Conservation (phyloP, 1,284 basidiomycete species). For the Retiboletus flavoniger region DNA sequence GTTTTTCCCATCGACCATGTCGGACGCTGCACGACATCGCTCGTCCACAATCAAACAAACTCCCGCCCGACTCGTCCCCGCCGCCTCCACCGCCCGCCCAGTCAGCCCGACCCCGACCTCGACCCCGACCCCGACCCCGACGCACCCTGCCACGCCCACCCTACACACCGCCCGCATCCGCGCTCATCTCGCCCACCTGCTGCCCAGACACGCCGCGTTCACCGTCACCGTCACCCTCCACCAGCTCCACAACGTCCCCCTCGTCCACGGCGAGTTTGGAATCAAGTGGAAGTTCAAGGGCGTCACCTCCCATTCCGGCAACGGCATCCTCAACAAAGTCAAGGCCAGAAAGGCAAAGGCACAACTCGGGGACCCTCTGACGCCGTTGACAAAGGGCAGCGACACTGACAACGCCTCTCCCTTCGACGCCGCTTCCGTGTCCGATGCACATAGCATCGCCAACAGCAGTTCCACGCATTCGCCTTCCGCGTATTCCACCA, state of each 20-base stretch:
- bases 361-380: slow-evolving; percentile 24
- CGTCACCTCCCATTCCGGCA: slow-evolving; percentile 45
- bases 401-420: slow-evolving; percentile 33
- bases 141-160: background rate
- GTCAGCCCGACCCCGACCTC: slow-evolving; percentile 1
- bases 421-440: slow-evolving; percentile 28
- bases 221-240: slow-evolving; percentile 65
- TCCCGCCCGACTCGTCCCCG: slow-evolving; percentile 11
- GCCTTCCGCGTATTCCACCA: slow-evolving; percentile 9
- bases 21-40: slow-evolving; percentile 22
- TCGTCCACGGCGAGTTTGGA: slow-evolving; percentile 72
- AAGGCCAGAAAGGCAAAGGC: slow-evolving; percentile 39
- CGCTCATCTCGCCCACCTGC: slow-evolving; percentile 32
- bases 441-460: slow-evolving; percentile 29
- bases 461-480: slow-evolving; percentile 31
- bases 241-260: slow-evolving; percentile 72
- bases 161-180: slow-evolving; percentile 18
- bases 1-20: background rate
- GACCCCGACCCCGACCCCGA: background rate
- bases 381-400: slow-evolving; percentile 11
- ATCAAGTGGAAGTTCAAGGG: slow-evolving; percentile 77
- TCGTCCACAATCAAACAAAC: slow-evolving; percentile 22
- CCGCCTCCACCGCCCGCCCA: slow-evolving; percentile 2
- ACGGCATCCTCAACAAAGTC: slow-evolving; percentile 39
- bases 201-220: slow-evolving; percentile 53